Percentiles rank a stretch among this genome's conserved stretches.
Evolutionary conservation across 1,284 basidiomycete genomes (phyloP).

Genomic region (Ustilago shanxiensis): DNA sequence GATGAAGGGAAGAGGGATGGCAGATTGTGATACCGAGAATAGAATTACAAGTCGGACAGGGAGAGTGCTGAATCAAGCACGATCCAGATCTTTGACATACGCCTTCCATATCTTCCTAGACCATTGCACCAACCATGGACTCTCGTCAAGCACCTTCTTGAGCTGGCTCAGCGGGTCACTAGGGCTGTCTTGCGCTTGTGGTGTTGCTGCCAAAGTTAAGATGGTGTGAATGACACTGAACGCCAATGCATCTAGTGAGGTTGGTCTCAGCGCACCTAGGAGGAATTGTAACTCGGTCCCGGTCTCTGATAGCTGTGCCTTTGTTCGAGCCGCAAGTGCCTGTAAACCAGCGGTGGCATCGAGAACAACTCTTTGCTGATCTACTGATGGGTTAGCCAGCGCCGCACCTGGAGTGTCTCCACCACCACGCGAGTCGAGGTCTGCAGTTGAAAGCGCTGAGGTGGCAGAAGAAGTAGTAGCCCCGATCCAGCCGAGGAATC

Average conservation of each 20-base stretch:
- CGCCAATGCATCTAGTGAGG: constrained; percentile 49
- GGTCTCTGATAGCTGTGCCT: constrained; percentile 20
- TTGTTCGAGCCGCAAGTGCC: constrained; percentile 36
- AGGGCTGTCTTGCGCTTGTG: constrained; percentile 13
- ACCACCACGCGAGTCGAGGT: constrained; percentile 37
- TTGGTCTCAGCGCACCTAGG: constrained; percentile 24
- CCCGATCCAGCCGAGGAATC: constrained; percentile 50
- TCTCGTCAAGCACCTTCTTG: constrained; percentile 43
- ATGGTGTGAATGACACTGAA: constrained; percentile 57
- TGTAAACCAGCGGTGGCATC: constrained; percentile 38
- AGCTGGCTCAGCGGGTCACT: constrained; percentile 28
- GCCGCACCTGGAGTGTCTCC: constrained; percentile 50
- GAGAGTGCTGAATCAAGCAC: constrained; percentile 7
- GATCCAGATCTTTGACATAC: constrained; percentile 39
- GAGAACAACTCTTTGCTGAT: constrained; percentile 35
- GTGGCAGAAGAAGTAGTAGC: constrained; percentile 37
- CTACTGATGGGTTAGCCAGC: constrained; percentile 33
- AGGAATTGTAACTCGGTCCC: constrained; percentile 16
- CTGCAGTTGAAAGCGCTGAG: constrained; percentile 26
- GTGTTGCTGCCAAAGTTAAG: constrained; percentile 51
- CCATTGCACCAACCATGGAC: constrained; percentile 45
- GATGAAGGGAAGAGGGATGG: background rate
- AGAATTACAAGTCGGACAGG: constrained; percentile 7
- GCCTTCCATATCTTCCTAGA: constrained; percentile 46
- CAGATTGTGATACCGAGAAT: background rate